Base-by-base conservation (phyloP, 257 asterid species). In the Prunella vulgaris region DNA sequence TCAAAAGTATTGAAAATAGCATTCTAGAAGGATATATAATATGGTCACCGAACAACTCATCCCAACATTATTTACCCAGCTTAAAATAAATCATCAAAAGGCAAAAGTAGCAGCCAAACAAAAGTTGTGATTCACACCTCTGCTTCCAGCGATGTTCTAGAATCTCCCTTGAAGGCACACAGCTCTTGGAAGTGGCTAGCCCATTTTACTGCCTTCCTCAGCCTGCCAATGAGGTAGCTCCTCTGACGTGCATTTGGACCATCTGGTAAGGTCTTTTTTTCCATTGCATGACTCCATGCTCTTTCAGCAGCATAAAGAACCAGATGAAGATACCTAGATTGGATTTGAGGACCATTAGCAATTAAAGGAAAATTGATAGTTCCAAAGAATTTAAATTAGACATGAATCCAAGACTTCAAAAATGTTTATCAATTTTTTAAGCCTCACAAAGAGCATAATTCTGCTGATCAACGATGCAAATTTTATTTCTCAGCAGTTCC, bases 231-330 rank as follows among this genome's bases (percentile, higher is more conserved):
- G 73, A 94, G 96, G 83, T 90, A 90, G 81, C 86, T 78, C 58
- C 96, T 83, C 77, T 90, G 99, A 49, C 96, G 93, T 73, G 97
- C 95, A 86, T 81, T 90, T 75, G 96, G 96, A 60, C 99, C 97
- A 75, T 88, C 97, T 49, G 96, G 95, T 63, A 90, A 76, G 2
- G 95, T 93, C 81, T 93, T 93, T 91, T 89, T 93, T 83, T 93
- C 99, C 99, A 93, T 93, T 37, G 99, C 99, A 85, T 93, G 92
- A 78, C 99, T 89, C 99, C 99, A 93, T 64, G 99, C 97, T 84
- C 99, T 93, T 84, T 93, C 99, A 37, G 97, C 84, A 44, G 90
- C 70, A 79, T 93, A 93, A 60, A 93, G 84, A 75, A 89, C 84
- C 85, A 93, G 30, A 73, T 93, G 99, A 71, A 93, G 97, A 89